Percentiles rank a stretch among this genome's conserved stretches.
Evolutionary conservation across 257 asterid species (phyloP).

Genomic region (Misopates orontium): DNA sequence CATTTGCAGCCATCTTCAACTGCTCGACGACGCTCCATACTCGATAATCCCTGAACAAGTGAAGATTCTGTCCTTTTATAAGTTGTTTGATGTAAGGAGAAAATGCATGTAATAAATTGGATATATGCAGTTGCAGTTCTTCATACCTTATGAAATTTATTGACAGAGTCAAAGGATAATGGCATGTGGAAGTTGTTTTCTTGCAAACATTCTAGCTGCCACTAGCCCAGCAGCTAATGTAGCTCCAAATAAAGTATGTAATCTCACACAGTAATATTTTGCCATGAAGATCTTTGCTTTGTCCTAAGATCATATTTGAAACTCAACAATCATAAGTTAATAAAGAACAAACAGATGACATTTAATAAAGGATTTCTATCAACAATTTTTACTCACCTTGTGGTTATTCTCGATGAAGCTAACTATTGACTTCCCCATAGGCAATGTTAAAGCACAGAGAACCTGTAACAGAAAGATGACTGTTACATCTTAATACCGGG

Average conservation of each 20-base stretch:
- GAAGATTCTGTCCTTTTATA: too few relatives aligned
- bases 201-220: constrained; percentile 52
- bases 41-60: too few relatives aligned
- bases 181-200: constrained; percentile 42
- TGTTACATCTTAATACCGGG: too few relatives aligned
- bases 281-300: constrained; percentile 70
- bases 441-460: constrained; percentile 63
- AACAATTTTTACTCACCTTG: constrained; percentile 48
- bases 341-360: too few relatives aligned
- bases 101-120: too few relatives aligned
- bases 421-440: constrained; percentile 54
- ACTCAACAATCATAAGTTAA: background rate
- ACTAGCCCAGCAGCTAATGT: constrained; percentile 75
- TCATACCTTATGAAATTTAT: too few relatives aligned
- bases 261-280: constrained; percentile 76
- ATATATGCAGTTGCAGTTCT: too few relatives aligned
- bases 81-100: too few relatives aligned
- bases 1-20: too few relatives aligned
- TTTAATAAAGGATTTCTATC: too few relatives aligned
- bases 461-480: constrained; percentile 44
- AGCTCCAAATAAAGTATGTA: constrained; percentile 64
- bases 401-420: constrained; percentile 63
- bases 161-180: constrained; percentile 30
- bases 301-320: constrained; percentile 44
- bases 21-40: too few relatives aligned